A percentile compares a stretch with the other conserved stretches of the same genome.
Conservation (phyloP, 169 alveolate species). For the Amoebophrya sp. region DNA sequence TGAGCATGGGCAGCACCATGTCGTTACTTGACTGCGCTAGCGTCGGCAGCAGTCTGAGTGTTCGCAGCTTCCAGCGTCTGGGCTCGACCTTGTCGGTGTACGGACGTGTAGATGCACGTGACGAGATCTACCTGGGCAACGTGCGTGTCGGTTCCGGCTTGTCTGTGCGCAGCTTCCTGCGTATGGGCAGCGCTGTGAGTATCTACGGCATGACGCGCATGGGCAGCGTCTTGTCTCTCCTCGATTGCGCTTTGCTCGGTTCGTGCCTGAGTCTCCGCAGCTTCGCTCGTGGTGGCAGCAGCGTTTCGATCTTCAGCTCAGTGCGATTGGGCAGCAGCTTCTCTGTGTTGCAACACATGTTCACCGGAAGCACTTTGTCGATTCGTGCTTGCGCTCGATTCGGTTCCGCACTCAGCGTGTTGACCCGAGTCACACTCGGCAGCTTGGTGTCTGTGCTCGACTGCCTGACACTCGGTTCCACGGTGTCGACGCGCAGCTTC, state of each 20-base stretch:
- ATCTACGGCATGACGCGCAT: not conserved
- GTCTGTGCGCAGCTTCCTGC: constrained; percentile 9
- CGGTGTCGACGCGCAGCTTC: not conserved
- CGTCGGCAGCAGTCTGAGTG: not conserved
- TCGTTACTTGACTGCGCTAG: not conserved
- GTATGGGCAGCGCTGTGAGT: not conserved
- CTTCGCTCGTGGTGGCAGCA: not conserved
- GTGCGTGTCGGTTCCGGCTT: not conserved
- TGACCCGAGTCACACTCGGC: constrained; percentile 34
- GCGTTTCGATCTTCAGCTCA: not conserved
- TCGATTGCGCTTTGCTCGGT: not conserved
- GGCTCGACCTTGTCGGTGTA: not conserved
- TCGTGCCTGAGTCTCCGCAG: not conserved
- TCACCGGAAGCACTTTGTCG: constrained; percentile 20
- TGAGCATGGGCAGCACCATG: not conserved
- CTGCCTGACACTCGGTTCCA: not conserved
- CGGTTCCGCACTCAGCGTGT: constrained; percentile 23
- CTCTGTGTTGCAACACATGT: not conserved
- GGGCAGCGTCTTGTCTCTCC: not conserved
- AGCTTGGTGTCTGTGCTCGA: not conserved
- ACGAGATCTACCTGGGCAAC: constrained; percentile 1
- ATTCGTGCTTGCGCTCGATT: not conserved
- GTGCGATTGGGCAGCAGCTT: not conserved
- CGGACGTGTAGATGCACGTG: constrained; percentile 1
- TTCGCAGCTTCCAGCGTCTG: not conserved